Conservation (phyloP, 108 stramenopile species). For the Cyclostephanos tholiformis region DNA sequence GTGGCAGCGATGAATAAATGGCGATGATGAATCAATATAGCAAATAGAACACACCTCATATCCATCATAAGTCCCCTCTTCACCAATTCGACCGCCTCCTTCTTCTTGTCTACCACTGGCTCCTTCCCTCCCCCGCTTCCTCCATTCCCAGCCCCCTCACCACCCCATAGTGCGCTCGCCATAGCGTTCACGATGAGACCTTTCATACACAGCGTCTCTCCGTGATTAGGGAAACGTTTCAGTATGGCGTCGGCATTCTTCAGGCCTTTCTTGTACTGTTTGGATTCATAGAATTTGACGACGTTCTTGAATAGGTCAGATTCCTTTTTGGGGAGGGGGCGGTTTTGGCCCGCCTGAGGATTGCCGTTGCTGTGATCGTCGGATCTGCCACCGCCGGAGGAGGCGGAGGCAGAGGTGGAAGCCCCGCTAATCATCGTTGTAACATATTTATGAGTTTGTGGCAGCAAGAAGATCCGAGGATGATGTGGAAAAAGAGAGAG, state of each 20-base stretch:
- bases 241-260: slow-evolving; percentile 92
- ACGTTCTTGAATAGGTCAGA: slow-evolving; percentile 89
- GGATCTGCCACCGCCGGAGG: neutral
- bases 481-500: too few species aligned
- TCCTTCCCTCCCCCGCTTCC: slow-evolving; percentile 4
- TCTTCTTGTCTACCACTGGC: slow-evolving; percentile 47
- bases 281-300: slow-evolving; percentile 93
- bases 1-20: neutral
- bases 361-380: slow-evolving; percentile 38
- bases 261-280: slow-evolving; percentile 98
- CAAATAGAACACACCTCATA: slow-evolving; percentile 86
- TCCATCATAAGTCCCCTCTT: slow-evolving; percentile 90
- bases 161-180: slow-evolving; percentile 31
- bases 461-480: too few species aligned
- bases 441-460: too few species aligned
- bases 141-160: slow-evolving; percentile 8
- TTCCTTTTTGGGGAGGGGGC: slow-evolving; percentile 94
- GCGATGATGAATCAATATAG: neutral
- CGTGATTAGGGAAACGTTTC: slow-evolving; percentile 95
- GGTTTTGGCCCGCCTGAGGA: slow-evolving; percentile 72
- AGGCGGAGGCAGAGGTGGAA: neutral
- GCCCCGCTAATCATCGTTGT: neutral
- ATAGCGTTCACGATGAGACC: slow-evolving; percentile 88
- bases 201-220: slow-evolving; percentile 98
- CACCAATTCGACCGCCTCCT: slow-evolving; percentile 93